Evolutionary conservation across 371 early-diverging fungal species (phyloP).

Genomic region (Mortierella sp.): DNA sequence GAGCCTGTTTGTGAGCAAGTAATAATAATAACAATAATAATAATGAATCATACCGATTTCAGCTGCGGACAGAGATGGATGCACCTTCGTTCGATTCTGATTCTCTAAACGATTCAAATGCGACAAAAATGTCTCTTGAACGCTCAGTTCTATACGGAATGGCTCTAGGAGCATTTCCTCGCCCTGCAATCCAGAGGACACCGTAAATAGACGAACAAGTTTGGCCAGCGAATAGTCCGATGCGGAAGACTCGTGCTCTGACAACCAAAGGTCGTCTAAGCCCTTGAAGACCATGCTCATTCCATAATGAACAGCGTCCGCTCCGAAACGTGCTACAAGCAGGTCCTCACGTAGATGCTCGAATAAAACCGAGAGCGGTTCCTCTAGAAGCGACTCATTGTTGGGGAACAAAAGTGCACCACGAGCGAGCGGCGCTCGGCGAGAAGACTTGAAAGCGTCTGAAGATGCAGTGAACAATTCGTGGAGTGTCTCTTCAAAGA

Average conservation of each 20-base stretch:
- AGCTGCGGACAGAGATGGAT: not conserved
- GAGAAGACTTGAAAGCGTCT: slow-evolving; percentile 18
- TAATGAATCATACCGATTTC: not conserved
- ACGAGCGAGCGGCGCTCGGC: not conserved
- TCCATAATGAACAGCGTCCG: slow-evolving; percentile 16
- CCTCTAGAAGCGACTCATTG: slow-evolving; percentile 12
- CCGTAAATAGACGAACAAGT: slow-evolving; percentile 11
- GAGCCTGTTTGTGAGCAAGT: not conserved
- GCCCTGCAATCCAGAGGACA: slow-evolving; percentile 1
- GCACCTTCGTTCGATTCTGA: not conserved
- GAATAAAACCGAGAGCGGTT: slow-evolving; percentile 18
- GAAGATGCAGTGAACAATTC: slow-evolving; percentile 21
- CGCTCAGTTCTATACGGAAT: slow-evolving; percentile 25
- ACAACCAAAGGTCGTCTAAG: slow-evolving; percentile 10
- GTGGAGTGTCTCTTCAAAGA: slow-evolving; percentile 8
- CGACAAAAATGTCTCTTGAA: slow-evolving; percentile 21
- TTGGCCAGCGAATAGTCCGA: slow-evolving; percentile 12
- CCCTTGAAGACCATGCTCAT: slow-evolving; percentile 21
- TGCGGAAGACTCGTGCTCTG: slow-evolving; percentile 20
- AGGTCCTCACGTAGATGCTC: slow-evolving; percentile 14
- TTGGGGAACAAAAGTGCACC: slow-evolving; percentile 15
- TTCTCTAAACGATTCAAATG: slow-evolving; percentile 10
- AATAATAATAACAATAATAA: not conserved
- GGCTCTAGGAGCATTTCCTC: slow-evolving; percentile 23
- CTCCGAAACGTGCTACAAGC: slow-evolving; percentile 5